Conservation (phyloP, 2,329 filamentous ascomycete genomes). For the Nigrospora osmanthi region DNA sequence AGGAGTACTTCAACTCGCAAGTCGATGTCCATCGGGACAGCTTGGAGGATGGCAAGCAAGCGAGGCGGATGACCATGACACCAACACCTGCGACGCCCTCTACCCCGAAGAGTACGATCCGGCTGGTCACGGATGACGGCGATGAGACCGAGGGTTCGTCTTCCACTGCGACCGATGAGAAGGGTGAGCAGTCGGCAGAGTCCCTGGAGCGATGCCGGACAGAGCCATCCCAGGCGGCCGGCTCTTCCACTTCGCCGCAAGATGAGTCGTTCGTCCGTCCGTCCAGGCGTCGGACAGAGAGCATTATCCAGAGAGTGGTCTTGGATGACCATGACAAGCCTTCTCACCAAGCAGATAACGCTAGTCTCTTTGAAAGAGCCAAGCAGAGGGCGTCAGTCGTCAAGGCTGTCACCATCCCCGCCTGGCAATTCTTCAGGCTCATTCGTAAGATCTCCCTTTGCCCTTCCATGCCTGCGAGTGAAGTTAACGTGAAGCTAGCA, state of each 20-base stretch:
- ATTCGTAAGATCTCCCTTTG: conserved; percentile 58
- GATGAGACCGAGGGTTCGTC: conserved; percentile 11
- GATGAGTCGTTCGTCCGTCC: conserved; percentile 9
- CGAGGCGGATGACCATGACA: conserved; percentile 22
- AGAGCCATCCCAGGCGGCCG: conserved; percentile 1
- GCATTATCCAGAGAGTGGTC: conserved; percentile 54
- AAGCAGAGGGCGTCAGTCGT: conserved; percentile 40
- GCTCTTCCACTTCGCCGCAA: no score
- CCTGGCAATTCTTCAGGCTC: conserved; percentile 94
- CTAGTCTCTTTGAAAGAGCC: conserved; percentile 33
- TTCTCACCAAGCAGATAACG: conserved; percentile 28
- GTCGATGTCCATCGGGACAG: conserved; percentile 80
- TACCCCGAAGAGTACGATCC: conserved; percentile 21
- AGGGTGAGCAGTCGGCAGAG: conserved; percentile 5
- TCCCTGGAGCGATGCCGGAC: conserved; percentile 28
- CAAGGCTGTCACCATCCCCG: conserved; percentile 90
- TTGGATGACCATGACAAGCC: conserved; percentile 42
- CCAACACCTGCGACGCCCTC: conserved; percentile 17
- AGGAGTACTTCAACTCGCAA: conserved; percentile 89
- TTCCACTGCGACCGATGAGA: conserved; percentile 8
- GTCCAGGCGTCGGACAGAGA: conserved; percentile 35
- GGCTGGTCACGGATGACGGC: conserved; percentile 19
- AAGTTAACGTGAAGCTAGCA: conserved; percentile 43
- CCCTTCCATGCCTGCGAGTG: not conserved
- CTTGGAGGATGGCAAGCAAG: conserved; percentile 43